Base-by-base conservation (phyloP, 1,139 yeast genomes). In the Hanseniaspora uvarum region DNA sequence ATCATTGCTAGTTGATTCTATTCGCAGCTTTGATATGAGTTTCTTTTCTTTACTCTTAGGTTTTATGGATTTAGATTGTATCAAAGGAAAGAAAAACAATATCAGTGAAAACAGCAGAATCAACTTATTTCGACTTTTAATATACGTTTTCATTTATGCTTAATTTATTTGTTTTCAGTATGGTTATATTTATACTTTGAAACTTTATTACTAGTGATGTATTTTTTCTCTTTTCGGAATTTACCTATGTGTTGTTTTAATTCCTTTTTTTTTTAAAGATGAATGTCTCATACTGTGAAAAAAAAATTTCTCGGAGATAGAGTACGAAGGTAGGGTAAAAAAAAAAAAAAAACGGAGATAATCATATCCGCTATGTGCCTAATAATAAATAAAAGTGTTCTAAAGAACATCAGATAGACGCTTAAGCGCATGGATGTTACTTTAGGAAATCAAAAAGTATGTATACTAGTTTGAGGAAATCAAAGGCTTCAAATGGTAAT, bases 1-100 rank as follows among this genome's bases (percentile, higher is more conserved):
- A 10, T 16, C 21, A 28, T 8, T 41, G 26, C 28, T 47, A 16
- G 52, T 6, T 10, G 45, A 16, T 10, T 75, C 77, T 73, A 78
- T 75, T 78, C 75, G 75, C 77, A 74, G 71, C 73, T 75, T 44
- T 24, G 54, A 44, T 44, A 44, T 40, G 37, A 41, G 47, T 34
- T 43, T 38, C 7, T 41, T 37, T 33, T 49, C 21, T 36, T 46
- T 37, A 34, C 18, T 19, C 5, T 14, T 14, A 7, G 26, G 11
- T 1, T 30, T 16, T 16, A 19, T 21, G 8, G 14, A 19, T 19
- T 23, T 24, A 10, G 43, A 14, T 23, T 39, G 30, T n/a, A 26
- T 23, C 8, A 39, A 23, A 5, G 43, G 18, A n/a, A 39, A 16
- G 12, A 23, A 7, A 39, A 39, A 39, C 14, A 26, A 23, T 11